phyloP scores from a whole-genome alignment of 768 basidiomycete genomes.

The Rhodocollybia butyracea region DNA sequence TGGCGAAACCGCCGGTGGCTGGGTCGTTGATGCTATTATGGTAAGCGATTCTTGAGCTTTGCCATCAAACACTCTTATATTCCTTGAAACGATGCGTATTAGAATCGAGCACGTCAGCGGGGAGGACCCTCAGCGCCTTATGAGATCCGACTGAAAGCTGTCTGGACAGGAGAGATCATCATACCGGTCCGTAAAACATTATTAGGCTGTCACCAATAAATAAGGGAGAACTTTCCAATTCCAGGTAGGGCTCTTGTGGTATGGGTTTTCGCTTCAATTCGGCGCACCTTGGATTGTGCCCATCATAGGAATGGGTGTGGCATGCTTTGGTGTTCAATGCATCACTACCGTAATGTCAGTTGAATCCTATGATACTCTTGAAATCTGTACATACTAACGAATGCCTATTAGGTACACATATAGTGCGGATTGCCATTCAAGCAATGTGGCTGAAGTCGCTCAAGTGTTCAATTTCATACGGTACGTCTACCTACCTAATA shows the following conservation, averaged over 20 bases:
- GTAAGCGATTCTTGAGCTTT: too few species aligned
- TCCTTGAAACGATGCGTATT: background rate
- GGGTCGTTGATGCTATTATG: background rate
- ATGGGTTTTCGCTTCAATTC: background rate
- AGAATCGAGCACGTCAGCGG: background rate
- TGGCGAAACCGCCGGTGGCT: background rate
- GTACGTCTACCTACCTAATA: background rate
- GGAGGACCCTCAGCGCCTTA: background rate
- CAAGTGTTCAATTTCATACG: background rate
- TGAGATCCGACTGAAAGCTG: background rate
- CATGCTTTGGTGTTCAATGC: slow-evolving; percentile 1
- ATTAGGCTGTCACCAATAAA: background rate
- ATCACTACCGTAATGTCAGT: background rate
- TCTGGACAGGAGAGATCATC: background rate
- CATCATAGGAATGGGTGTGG: background rate
- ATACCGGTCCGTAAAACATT: background rate
- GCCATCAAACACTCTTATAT: background rate
- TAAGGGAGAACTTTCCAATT: background rate
- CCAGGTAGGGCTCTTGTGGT: background rate
- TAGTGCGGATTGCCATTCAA: too few species aligned
- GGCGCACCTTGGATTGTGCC: too few species aligned
- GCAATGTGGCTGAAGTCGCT: too few species aligned
- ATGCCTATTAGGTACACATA: background rate
- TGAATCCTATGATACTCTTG: background rate
- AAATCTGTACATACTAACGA: background rate